Conservation (phyloP, 306 rosid species). For the Calophaca sinica region DNA sequence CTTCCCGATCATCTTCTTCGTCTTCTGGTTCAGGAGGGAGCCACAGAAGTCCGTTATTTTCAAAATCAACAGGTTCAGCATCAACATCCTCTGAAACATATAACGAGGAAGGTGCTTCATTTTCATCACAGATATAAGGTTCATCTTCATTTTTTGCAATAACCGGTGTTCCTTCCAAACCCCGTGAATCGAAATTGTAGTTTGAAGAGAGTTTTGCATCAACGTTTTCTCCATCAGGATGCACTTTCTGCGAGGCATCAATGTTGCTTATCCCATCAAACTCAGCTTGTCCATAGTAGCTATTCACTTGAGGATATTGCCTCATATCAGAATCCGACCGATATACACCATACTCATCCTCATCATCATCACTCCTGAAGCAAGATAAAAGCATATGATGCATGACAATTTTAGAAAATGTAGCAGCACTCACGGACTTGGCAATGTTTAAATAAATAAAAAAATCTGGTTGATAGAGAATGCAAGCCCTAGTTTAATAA, state of each 20-base stretch:
- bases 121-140: conserved; percentile 64
- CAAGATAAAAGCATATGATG: conserved; percentile 47
- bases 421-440: conserved; percentile 21
- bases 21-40: conserved; percentile 98
- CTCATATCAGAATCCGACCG: conserved; percentile 60
- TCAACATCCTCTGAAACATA: conserved; percentile 63
- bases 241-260: conserved; percentile 57
- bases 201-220: conserved; percentile 51
- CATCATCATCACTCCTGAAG: conserved; percentile 78
- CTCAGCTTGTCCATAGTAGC: conserved; percentile 64
- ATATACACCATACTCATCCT: conserved; percentile 67
- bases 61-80: conserved; percentile 88
- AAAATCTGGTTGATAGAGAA: conserved; percentile 16
- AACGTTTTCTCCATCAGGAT: conserved; percentile 60
- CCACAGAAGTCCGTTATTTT: conserved; percentile 95
- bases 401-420: conserved; percentile 41
- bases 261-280: conserved; percentile 62
- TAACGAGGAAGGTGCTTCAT: conserved; percentile 69
- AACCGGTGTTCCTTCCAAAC: conserved; percentile 56
- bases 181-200: conserved; percentile 60
- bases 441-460: conserved; percentile 12
- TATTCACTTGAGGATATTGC: conserved; percentile 63
- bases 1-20: conserved; percentile 88
- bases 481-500: background rate
- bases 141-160: conserved; percentile 63